A percentile compares a stretch with the other conserved stretches of the same genome.
These are phyloP conservation scores for Linum lewisii DNA, from an alignment of 345 rosid genomes.

Conservation along the genomic window DNA sequence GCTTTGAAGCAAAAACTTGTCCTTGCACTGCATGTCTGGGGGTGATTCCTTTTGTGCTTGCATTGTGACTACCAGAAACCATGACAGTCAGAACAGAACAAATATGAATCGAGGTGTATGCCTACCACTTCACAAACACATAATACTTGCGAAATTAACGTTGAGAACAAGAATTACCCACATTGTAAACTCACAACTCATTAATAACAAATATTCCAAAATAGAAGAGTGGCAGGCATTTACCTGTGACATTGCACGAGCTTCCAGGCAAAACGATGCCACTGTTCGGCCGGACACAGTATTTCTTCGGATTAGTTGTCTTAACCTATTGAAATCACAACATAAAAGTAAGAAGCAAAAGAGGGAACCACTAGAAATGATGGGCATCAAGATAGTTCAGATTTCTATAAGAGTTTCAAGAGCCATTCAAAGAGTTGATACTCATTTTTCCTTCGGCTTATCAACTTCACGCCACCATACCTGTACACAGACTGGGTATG, in stretches of 20 bases:
- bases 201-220: background rate
- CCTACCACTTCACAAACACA: too few species aligned
- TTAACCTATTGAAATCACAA: constrained; percentile 41
- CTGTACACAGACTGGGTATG: too few species aligned
- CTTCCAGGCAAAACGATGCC: constrained; percentile 58
- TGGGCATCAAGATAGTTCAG: background rate
- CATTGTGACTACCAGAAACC: constrained; percentile 57
- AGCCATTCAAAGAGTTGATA: too few species aligned
- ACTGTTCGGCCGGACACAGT: constrained; percentile 77
- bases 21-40: constrained; percentile 76
- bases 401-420: too few species aligned
- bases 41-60: constrained; percentile 87
- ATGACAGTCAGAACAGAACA: too few species aligned
- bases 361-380: background rate
- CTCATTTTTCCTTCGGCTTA: too few species aligned
- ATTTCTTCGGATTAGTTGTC: constrained; percentile 79
- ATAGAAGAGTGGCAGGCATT: background rate
- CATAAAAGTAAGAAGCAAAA: background rate
- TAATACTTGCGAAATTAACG: too few species aligned
- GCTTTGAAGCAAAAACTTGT: constrained; percentile 81
- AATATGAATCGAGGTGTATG: background rate
- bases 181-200: too few species aligned
- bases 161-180: too few species aligned
- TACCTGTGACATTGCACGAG: constrained; percentile 64
- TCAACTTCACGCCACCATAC: too few species aligned